Conservation (phyloP, 139 green algal genomes). For the Bryopsis sp. region DNA sequence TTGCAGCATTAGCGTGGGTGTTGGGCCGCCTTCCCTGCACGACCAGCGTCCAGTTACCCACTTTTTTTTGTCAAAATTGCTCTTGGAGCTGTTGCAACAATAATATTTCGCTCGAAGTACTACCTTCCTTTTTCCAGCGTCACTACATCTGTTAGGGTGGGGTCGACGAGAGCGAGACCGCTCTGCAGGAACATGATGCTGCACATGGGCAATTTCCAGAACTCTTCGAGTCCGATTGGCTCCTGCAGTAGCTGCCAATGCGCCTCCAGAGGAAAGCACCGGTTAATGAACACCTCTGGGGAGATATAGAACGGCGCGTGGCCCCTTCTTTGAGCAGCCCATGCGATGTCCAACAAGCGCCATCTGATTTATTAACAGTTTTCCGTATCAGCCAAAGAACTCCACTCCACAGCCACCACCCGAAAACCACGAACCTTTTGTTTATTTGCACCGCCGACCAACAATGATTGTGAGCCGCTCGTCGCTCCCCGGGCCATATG, state of each 20-base stretch:
- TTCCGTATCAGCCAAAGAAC: no score
- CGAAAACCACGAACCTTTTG: background rate
- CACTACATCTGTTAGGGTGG: background rate
- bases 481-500: background rate
- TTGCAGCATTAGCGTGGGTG: background rate
- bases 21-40: background rate
- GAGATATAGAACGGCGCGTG: background rate
- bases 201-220: background rate
- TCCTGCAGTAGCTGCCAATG: background rate
- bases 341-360: background rate
- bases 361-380: no score
- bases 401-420: no score
- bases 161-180: background rate
- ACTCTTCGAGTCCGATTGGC: background rate
- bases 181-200: background rate
- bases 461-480: background rate
- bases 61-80: background rate
- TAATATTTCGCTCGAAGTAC: background rate
- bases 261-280: background rate
- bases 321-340: background rate
- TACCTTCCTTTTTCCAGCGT: background rate
- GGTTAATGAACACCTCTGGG: slow-evolving; percentile 1
- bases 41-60: background rate
- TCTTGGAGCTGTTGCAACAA: background rate
- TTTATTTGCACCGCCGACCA: background rate